These are phyloP conservation scores for Mrakia hoshinonis DNA, from an alignment of 768 basidiomycete genomes.

Conservation along the genomic window DNA sequence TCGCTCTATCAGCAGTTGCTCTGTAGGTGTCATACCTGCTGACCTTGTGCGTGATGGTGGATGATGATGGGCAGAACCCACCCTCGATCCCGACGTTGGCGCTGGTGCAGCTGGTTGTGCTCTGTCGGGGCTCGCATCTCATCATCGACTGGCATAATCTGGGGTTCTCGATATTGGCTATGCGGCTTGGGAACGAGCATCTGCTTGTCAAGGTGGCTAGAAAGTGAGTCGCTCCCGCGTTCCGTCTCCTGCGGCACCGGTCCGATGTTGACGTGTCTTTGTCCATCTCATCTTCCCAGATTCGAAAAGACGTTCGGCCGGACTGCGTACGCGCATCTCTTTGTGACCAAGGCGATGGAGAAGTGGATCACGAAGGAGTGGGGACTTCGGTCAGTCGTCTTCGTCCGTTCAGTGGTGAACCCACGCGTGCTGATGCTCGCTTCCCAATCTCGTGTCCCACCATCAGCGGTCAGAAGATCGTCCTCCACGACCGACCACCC, in stretches of 20 bases:
- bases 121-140: constrained; percentile 65
- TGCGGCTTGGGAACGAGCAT: constrained; percentile 65
- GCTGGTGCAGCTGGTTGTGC: constrained; percentile 65
- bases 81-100: constrained; percentile 90
- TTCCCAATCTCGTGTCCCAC: constrained; percentile 19
- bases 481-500: constrained; percentile 86
- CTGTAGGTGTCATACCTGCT: background rate
- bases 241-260: background rate
- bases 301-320: constrained; percentile 75
- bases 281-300: constrained; percentile 45
- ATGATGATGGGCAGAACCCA: constrained; percentile 67
- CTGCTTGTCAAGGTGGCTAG: constrained; percentile 63
- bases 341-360: constrained; percentile 83
- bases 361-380: constrained; percentile 62
- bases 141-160: constrained; percentile 99
- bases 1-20: constrained; percentile 4
- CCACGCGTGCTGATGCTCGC: background rate
- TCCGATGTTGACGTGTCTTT: background rate
- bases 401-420: background rate
- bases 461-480: constrained; percentile 62
- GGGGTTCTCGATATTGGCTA: constrained; percentile 81
- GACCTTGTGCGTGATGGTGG: no score
- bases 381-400: constrained; percentile 54
- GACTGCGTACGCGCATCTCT: constrained; percentile 76
- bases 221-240: constrained; percentile 47